Base-by-base conservation (phyloP, 257 asterid species). In the Oldenlandia corymbosa region DNA sequence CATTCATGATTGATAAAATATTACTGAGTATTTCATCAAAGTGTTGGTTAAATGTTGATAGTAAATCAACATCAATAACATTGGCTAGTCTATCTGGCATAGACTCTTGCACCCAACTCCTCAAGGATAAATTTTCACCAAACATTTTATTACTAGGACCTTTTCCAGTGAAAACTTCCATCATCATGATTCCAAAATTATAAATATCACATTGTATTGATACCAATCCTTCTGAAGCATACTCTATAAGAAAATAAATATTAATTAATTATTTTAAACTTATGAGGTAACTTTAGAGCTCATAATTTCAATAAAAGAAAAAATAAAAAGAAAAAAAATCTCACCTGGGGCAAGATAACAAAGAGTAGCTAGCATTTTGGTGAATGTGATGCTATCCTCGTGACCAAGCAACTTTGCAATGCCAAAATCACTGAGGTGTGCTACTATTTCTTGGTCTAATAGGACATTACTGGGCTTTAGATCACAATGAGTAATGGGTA, bases 261-360 rank as follows among this genome's bases (percentile, higher is more conserved):
- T n/a, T 8, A 4, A 20, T 8, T n/a, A 6, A 0, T 5, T 20
- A 10, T 50, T 16, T 20, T 7, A 50, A 50, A 16, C 2, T 50
- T 8, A 50, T 6, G 2, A 2, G 14, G n/a, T n/a, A 18, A 45
- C 5, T 45, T 45, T n/a, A n/a, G n/a, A n/a, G n/a, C 5, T 2
- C 4, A 45, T 2, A 23, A 16, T 4, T 7, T 14, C 16, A 45
- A 45, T 7, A 45, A n/a, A n/a, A n/a, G n/a, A 0, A 16, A 2
- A 1, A 45, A 2, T 16, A 5, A n/a, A n/a, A n/a, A n/a, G n/a
- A n/a, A n/a, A n/a, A 3, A 6, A 42, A 17, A 12, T 18, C 9
- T 47, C 11, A 52, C 58, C 58, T 52, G 58, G 58, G 23, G 58
- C 58, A 10, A 24, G 34, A 52, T 52, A 52, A 11, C 58, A 52